Evolutionary conservation across 2,329 filamentous ascomycete species (phyloP), one percentile per base, ranked within the genome.

Genomic region (Sodiomyces alkalinus): DNA sequence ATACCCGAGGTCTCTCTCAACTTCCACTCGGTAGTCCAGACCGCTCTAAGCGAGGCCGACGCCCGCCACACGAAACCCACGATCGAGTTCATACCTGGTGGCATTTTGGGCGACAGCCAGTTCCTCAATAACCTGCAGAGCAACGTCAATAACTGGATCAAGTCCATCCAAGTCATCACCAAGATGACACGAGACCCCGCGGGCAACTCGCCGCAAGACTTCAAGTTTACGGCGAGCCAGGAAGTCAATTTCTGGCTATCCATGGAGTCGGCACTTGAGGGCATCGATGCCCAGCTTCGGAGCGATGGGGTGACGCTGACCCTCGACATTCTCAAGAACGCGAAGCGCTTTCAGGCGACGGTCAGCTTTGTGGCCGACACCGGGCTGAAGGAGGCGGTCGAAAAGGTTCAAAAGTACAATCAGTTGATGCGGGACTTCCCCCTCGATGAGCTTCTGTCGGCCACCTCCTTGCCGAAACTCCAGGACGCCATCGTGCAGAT

Each of bases 191-290:
- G 85, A 45, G 90, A 98, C 43, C 74, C 82, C 1, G 60, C 63
- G 4, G 69, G 61, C 48, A 76, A 50, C 64, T 68, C 39, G 66
- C 54, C 51, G 30, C 56, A 59, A 36, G 56, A 61, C 32, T 59
- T 61, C 33, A 60, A 55, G 41, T 44, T 45, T 18, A 92, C 85
- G 14, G 90, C 90, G 18, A 87, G 82, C 32, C 90, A 96, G 51
- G 90, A 99, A 53, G 93, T 98, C 52, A 94, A 94, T 52, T 98
- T 98, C 48, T 99, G 90, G 90, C 55, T 98, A 28, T 92, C 85
- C 2, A 93, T 98, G 80, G 92, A 98, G 53, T 80, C 78, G 11
- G 82, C 86, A 4, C 56, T 99, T 38, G 86, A 94, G 49, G 79
- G 79, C 17, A 93, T 99, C 34, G 87, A 94, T 50, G 71, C 67